Evolutionary conservation across 2,329 filamentous ascomycete species (phyloP).

Genomic region (Fusarium decemcellulare): DNA sequence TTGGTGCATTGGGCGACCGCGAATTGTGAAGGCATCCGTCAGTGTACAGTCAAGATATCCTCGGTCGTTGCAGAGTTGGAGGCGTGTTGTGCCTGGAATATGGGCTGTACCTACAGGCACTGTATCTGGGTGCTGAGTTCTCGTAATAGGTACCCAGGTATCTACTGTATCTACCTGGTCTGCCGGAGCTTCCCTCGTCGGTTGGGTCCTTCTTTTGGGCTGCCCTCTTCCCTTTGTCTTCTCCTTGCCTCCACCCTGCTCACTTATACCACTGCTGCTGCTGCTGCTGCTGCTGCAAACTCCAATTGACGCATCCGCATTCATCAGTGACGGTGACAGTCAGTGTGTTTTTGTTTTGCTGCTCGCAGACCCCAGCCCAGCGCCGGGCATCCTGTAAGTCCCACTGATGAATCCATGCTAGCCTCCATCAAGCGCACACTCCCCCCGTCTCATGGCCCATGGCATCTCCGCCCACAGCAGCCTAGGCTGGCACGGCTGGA

Average conservation of each 20-base stretch:
- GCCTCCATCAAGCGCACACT: constrained; percentile 5
- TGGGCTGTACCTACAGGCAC: constrained; percentile 14
- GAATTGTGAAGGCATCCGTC: constrained; percentile 5
- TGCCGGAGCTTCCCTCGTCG: constrained; percentile 26
- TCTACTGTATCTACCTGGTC: not conserved
- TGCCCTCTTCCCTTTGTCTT: not conserved
- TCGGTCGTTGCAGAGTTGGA: constrained; percentile 1
- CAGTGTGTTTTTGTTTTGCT: constrained; percentile 36
- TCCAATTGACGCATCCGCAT: constrained; percentile 23
- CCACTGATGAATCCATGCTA: constrained; percentile 20
- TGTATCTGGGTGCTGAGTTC: not conserved
- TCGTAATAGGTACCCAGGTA: not conserved
- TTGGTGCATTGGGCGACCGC: not conserved
- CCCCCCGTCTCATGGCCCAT: constrained; percentile 15
- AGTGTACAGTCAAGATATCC: not conserved
- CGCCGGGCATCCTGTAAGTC: constrained; percentile 24
- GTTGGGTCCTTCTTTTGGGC: constrained; percentile 2
- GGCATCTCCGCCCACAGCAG: constrained; percentile 3
- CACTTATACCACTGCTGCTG: constrained; percentile 11
- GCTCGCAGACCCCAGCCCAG: constrained; percentile 9
- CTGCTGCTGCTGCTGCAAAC: constrained; percentile 18
- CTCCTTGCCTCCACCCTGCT: not conserved
- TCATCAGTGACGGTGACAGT: constrained; percentile 27
- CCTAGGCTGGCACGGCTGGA: constrained; percentile 31
- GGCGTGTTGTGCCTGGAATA: constrained; percentile 23